These are phyloP conservation scores for Phyllachora maydis DNA, from an alignment of 2,329 filamentous ascomycete genomes.

Conservation along the genomic window DNA sequence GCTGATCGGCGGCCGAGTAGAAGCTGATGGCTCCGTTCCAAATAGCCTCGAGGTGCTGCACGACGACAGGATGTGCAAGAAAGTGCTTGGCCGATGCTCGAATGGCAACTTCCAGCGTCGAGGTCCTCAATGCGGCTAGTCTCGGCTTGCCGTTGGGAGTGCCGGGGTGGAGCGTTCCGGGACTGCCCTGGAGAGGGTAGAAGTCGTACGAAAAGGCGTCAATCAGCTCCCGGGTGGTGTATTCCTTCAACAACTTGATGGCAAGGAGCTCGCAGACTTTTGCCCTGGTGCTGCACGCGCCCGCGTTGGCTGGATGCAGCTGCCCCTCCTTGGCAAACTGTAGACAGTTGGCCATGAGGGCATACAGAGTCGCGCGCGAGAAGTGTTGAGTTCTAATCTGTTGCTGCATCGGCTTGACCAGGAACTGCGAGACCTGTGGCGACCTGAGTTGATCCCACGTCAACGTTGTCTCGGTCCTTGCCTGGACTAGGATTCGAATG, in stretches of 20 bases:
- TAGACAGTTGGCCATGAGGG: conserved; percentile 79
- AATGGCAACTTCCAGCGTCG: conserved; percentile 82
- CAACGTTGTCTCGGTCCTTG: conserved; percentile 76
- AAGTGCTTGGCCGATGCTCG: conserved; percentile 84
- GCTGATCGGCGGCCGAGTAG: conserved; percentile 66
- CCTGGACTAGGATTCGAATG: conserved; percentile 65
- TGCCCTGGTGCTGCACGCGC: conserved; percentile 64
- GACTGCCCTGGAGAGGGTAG: conserved; percentile 69
- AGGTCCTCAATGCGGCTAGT: conserved; percentile 53
- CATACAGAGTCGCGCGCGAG: conserved; percentile 70
- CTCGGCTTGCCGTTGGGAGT: conserved; percentile 20
- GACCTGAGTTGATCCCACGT: conserved; percentile 90
- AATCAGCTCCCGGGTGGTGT: conserved; percentile 72
- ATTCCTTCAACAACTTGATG: conserved; percentile 78
- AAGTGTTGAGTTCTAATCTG: conserved; percentile 71
- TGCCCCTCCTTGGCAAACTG: conserved; percentile 83
- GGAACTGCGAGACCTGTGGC: conserved; percentile 89
- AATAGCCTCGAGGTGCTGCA: conserved; percentile 89
- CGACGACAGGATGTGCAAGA: conserved; percentile 73
- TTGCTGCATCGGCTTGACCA: conserved; percentile 87
- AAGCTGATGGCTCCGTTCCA: conserved; percentile 95
- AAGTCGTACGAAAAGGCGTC: conserved; percentile 93
- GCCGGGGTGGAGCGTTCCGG: conserved; percentile 19
- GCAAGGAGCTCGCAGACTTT: conserved; percentile 81
- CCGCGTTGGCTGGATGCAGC: conserved; percentile 62